Percentiles rank a stretch among this genome's conserved stretches.
phyloP scores from a whole-genome alignment of 208 protist species.

The Trypanosoma lewisi region DNA sequence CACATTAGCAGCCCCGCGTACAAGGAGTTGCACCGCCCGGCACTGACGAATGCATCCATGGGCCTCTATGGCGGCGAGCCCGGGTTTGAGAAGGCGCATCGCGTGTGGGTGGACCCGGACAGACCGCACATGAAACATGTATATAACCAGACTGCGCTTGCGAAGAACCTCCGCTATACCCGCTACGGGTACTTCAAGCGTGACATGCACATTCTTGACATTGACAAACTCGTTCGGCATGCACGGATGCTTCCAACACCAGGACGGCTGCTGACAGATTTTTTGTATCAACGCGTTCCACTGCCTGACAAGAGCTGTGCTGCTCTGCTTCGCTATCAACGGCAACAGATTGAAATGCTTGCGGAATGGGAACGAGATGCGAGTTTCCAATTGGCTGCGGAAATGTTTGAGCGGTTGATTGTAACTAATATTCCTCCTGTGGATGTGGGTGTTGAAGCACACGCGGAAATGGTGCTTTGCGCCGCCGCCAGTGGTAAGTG shows the following conservation, averaged over 20 bases:
- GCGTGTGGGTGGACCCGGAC: slow-evolving; percentile 91
- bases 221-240: slow-evolving; percentile 90
- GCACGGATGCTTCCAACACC: slow-evolving; percentile 87
- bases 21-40: slow-evolving; percentile 82
- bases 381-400: slow-evolving; percentile 62
- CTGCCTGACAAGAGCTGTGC: slow-evolving; percentile 79
- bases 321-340: slow-evolving; percentile 81
- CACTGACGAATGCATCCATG: slow-evolving; percentile 77
- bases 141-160: slow-evolving; percentile 83
- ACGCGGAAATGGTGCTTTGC: slow-evolving; percentile 91
- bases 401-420: slow-evolving; percentile 89
- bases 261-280: slow-evolving; percentile 82
- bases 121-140: slow-evolving; percentile 88
- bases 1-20: slow-evolving; percentile 74
- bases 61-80: slow-evolving; percentile 89
- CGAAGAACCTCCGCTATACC: slow-evolving; percentile 86
- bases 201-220: slow-evolving; percentile 88
- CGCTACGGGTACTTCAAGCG: slow-evolving; percentile 91
- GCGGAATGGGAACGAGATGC: slow-evolving; percentile 52
- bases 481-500: slow-evolving; percentile 74
- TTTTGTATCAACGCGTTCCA: slow-evolving; percentile 87
- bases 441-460: slow-evolving; percentile 79
- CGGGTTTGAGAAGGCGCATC: slow-evolving; percentile 88
- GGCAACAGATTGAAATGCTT: slow-evolving; percentile 71
- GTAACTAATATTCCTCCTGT: slow-evolving; percentile 89